Conservation (phyloP, 2,329 filamentous ascomycete genomes). For the Cercospora canescens region DNA sequence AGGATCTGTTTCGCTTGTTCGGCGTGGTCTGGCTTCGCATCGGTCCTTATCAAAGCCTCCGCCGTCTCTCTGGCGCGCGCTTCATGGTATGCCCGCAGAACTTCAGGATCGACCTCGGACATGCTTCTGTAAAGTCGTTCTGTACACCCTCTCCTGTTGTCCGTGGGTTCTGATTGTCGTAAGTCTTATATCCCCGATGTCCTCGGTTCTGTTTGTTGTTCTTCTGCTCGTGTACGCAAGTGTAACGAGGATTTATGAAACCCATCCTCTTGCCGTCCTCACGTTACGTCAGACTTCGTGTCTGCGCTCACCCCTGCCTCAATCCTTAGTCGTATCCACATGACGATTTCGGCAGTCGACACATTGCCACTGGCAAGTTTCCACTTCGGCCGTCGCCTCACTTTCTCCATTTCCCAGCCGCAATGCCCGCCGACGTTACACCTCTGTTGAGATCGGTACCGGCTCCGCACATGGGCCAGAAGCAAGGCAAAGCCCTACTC, state of each 20-base stretch:
- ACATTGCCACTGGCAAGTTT: neutral
- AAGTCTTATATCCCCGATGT: neutral
- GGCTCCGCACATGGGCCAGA: neutral
- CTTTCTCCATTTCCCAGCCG: neutral
- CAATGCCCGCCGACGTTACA: neutral
- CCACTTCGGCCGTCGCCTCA: conserved; percentile 3
- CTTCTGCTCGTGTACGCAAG: neutral
- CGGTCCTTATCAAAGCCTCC: conserved; percentile 6
- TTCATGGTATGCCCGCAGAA: conserved; percentile 6
- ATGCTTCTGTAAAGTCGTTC: neutral
- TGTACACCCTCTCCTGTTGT: neutral
- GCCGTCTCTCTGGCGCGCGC: conserved; percentile 10
- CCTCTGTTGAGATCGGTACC: neutral
- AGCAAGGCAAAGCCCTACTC: neutral
- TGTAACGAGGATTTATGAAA: neutral
- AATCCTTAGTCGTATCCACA: neutral
- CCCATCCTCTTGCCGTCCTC: neutral
- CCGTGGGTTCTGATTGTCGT: neutral
- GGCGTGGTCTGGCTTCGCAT: conserved; percentile 5
- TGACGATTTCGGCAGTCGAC: conserved; percentile 7
- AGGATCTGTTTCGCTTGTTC: conserved; percentile 7
- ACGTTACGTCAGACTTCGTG: conserved; percentile 9
- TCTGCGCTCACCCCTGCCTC: neutral
- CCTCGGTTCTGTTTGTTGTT: neutral
- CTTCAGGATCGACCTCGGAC: conserved; percentile 8